Evolutionary conservation across 1,284 basidiomycete genomes (phyloP).

Genomic region (Bondarzewia mesenterica): DNA sequence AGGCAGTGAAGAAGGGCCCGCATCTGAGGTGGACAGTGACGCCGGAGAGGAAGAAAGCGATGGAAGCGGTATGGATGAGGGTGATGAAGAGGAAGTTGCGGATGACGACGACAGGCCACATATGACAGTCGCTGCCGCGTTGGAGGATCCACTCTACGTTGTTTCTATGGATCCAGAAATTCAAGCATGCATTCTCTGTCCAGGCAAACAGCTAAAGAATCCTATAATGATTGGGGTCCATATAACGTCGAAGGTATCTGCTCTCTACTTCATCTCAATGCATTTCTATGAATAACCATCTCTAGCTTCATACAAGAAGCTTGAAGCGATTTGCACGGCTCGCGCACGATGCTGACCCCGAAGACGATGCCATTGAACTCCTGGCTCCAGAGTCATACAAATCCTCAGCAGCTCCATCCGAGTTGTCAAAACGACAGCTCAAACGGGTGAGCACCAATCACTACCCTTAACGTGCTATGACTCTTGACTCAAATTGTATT

Average conservation of each 20-base stretch:
- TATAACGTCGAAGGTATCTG: constrained; percentile 57
- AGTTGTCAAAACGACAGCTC: constrained; percentile 42
- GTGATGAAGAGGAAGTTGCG: constrained; percentile 16
- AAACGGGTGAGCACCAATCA: constrained; percentile 39
- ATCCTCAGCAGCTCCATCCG: not conserved
- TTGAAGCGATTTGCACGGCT: constrained; percentile 41
- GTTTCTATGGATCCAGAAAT: constrained; percentile 44
- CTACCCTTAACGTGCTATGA: not conserved
- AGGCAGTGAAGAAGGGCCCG: constrained; percentile 17
- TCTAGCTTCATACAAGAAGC: constrained; percentile 54
- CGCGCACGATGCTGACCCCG: constrained; percentile 27
- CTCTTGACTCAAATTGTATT: not conserved
- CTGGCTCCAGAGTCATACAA: not conserved
- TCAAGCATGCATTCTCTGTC: constrained; percentile 65
- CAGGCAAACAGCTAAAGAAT: constrained; percentile 66
- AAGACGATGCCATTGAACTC: constrained; percentile 32
- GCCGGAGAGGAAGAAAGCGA: constrained; percentile 17
- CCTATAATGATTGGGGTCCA: constrained; percentile 54
- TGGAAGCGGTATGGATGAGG: constrained; percentile 16
- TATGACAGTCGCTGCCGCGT: constrained; percentile 53
- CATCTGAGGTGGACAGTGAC: constrained; percentile 5
- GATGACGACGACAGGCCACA: constrained; percentile 28
- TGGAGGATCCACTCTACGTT: constrained; percentile 57
- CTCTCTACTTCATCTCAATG: constrained; percentile 6
- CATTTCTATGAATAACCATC: not conserved